These are phyloP conservation scores for Pleurotus pulmonarius DNA, from an alignment of 768 basidiomycete species.

Conservation along the genomic window DNA sequence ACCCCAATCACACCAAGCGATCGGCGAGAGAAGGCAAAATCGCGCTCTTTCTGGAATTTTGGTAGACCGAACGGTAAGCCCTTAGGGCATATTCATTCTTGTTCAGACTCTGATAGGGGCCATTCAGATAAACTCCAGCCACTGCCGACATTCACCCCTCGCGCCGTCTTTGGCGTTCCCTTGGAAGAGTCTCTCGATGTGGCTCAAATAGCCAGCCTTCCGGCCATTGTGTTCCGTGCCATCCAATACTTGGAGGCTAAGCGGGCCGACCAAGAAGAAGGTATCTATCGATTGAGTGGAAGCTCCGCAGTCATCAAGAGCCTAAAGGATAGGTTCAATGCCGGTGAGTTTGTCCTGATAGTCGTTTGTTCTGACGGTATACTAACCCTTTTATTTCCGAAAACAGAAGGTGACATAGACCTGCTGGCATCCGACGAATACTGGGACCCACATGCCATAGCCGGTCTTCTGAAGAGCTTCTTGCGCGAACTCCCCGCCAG, in stretches of 20 bases:
- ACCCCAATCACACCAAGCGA: slow-evolving; percentile 44
- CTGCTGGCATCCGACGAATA: slow-evolving; percentile 84
- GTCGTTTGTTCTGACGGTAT: slow-evolving; percentile 4
- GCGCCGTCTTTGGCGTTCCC: slow-evolving; percentile 86
- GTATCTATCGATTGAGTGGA: slow-evolving; percentile 93
- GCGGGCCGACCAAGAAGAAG: slow-evolving; percentile 94
- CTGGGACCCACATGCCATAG: slow-evolving; percentile 97
- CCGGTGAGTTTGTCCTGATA: slow-evolving; percentile 46
- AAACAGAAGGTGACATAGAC: slow-evolving; percentile 92
- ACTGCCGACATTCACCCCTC: slow-evolving; percentile 38
- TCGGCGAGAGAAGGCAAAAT: slow-evolving; percentile 89
- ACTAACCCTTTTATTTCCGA: slow-evolving; percentile 9
- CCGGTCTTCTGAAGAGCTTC: slow-evolving; percentile 91
- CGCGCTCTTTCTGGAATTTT: slow-evolving; percentile 91
- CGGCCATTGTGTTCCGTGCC: slow-evolving; percentile 91
- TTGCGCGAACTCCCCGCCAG: slow-evolving; percentile 91
- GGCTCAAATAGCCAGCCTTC: slow-evolving; percentile 84
- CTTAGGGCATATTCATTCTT: slow-evolving; percentile 10
- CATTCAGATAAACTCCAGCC: slow-evolving; percentile 22
- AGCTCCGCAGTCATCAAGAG: slow-evolving; percentile 94
- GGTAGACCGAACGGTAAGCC: slow-evolving; percentile 55
- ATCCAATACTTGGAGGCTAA: slow-evolving; percentile 95
- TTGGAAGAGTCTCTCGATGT: slow-evolving; percentile 87
- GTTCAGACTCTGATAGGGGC: slow-evolving; percentile 13
- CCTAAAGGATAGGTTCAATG: slow-evolving; percentile 90